These are phyloP conservation scores for Pseudomassariella vexata DNA, from an alignment of 2,329 filamentous ascomycete species.

Conservation along the genomic window DNA sequence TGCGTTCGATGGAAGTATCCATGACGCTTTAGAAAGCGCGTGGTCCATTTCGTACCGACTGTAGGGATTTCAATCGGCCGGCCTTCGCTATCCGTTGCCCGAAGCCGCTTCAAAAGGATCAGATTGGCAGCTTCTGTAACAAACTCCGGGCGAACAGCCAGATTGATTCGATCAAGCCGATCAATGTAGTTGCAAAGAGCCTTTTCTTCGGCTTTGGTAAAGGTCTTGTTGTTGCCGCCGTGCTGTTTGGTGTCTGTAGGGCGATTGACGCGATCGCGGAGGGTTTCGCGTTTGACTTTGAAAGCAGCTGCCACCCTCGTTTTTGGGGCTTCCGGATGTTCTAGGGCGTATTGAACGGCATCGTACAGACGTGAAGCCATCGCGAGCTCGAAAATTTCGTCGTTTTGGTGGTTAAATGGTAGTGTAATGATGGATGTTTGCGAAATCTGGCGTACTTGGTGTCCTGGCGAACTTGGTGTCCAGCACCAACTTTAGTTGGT, in stretches of 20 bases:
- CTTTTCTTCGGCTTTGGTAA: not conserved
- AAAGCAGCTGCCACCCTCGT: too few species aligned
- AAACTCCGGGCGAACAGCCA: not conserved
- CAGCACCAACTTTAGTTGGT: too few species aligned
- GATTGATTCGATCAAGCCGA: not conserved
- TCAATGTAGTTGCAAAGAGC: constrained; percentile 2
- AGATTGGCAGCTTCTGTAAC: constrained; percentile 1
- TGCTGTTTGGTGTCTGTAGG: not conserved
- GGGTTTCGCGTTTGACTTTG: not conserved
- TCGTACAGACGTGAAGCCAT: too few species aligned
- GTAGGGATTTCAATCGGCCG: not conserved
- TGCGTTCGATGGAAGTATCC: not conserved
- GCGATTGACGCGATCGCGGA: constrained; percentile 1
- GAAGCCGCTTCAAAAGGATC: too few species aligned
- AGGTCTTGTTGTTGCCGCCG: not conserved
- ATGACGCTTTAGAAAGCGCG: constrained; percentile 1
- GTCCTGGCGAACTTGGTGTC: too few species aligned
- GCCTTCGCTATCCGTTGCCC: not conserved
- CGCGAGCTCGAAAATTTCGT: too few species aligned
- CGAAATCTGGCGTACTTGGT: too few species aligned
- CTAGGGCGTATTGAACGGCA: too few species aligned
- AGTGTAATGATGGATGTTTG: too few species aligned
- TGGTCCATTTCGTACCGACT: not conserved
- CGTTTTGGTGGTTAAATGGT: too few species aligned
- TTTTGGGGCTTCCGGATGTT: too few species aligned